Base-by-base conservation (phyloP, 78 protist species). In the Creolimax fragrantissima region DNA sequence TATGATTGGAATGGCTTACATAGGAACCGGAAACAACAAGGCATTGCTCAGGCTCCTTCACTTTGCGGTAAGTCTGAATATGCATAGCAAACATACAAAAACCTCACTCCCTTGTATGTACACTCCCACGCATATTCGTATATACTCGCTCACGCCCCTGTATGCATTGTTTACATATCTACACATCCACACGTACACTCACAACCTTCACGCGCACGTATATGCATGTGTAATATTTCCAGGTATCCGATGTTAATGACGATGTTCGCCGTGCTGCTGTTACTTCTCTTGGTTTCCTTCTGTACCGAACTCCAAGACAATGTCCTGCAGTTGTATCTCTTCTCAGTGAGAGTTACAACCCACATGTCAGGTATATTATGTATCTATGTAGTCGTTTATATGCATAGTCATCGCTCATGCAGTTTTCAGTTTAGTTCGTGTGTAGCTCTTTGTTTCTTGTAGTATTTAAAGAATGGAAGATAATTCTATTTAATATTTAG, bases 231-330 rank as follows among this genome's bases (percentile, higher is more conserved):
- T n/a, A n/a, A n/a, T n/a, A n/a, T n/a, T n/a, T n/a, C n/a, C n/a
- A n/a, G n/a, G 74, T 58, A 1, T 58, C 95, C 43, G 99, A 99
- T 91, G 99, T 97, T 6, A 88, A 42, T 35, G 99, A 98, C 89
- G 99, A 99, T 45, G 99, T 99, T 41, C 95, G 99, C 43, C 95
- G 99, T 42, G 99, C 99, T 3, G 99, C 99, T 3, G 98, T 97
- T 41, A 97, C 96, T 3, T 89, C 95, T 39, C 93, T 99, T 39
- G 99, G 99, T 67, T 98, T 98, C 90, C 91, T 99, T 4, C 92
- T 93, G 45, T 85, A 94, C 43, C 89, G 92, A 44, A 90, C 93
- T 35, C 99, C 99, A 45, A 93, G 96, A 90, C 95, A 88, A 81
- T 94, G 97, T 90, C 96, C 98, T 66, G 67, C 95, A 86, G 47